These are phyloP conservation scores for Plenodomus biglobosus DNA, from an alignment of 2,329 filamentous ascomycete genomes.

Conservation along the genomic window DNA sequence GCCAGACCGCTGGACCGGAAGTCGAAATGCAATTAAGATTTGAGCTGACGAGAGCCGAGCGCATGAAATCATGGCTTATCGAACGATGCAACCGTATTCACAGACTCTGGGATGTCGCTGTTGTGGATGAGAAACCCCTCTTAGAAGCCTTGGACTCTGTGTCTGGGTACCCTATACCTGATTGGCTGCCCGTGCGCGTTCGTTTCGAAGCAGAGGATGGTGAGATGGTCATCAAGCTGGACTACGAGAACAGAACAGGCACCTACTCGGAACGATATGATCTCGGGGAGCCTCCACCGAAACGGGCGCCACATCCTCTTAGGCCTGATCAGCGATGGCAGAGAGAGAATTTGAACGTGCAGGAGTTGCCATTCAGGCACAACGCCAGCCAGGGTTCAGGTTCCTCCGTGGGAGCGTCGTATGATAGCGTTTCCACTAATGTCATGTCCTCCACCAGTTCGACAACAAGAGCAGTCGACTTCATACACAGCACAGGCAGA, in stretches of 20 bases:
- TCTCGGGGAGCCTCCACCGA: conserved; percentile 9
- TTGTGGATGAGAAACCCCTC: conserved; percentile 21
- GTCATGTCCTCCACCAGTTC: neutral
- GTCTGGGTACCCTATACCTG: conserved; percentile 29
- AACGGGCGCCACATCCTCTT: neutral
- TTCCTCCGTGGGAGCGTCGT: neutral
- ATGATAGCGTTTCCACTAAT: neutral
- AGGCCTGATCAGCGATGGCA: conserved; percentile 6
- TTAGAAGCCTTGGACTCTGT: conserved; percentile 27
- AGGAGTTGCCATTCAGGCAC: conserved; percentile 4
- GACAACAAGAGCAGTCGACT: conserved; percentile 11
- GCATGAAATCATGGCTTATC: conserved; percentile 29
- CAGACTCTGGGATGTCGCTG: conserved; percentile 23
- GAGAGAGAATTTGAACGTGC: conserved; percentile 1
- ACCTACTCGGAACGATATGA: conserved; percentile 9
- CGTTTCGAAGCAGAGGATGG: conserved; percentile 33
- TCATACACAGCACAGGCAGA: conserved; percentile 20
- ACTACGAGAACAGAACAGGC: conserved; percentile 22
- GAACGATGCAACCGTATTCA: conserved; percentile 27
- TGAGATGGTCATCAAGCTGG: conserved; percentile 34
- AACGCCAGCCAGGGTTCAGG: neutral
- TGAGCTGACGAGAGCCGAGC: conserved; percentile 14
- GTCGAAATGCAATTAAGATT: neutral
- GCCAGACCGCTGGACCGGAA: neutral
- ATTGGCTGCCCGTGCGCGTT: conserved; percentile 32